phyloP scores from a whole-genome alignment of 1,139 yeast genomes.

The Candida neerlandica region DNA sequence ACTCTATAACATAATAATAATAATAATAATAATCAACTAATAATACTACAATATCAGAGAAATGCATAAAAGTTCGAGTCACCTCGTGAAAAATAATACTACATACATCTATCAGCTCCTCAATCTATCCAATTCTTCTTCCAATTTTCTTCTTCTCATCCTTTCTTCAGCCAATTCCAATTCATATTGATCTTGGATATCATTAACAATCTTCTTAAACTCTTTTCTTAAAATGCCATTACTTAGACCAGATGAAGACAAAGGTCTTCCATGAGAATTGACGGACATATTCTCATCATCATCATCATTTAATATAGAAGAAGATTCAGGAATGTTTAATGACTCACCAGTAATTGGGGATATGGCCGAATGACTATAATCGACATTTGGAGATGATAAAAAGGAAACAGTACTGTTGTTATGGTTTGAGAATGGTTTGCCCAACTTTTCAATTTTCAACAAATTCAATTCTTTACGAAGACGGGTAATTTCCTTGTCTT shows the following conservation, averaged over 20 bases:
- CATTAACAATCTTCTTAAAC: slow-evolving; percentile 67
- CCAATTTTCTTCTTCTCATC: slow-evolving; percentile 52
- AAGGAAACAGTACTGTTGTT: slow-evolving; percentile 8
- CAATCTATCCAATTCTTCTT: slow-evolving; percentile 30
- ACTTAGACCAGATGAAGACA: slow-evolving; percentile 25
- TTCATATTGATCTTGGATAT: slow-evolving; percentile 64
- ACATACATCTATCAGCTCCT: slow-evolving; percentile 1
- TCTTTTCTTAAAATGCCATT: slow-evolving; percentile 64
- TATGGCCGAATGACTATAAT: slow-evolving; percentile 10
- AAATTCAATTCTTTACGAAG: slow-evolving; percentile 51
- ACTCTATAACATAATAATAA: background rate
- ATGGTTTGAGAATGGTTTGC: slow-evolving; percentile 18
- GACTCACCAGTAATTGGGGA: slow-evolving; percentile 32
- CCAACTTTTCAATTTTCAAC: slow-evolving; percentile 53
- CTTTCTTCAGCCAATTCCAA: slow-evolving; percentile 60
- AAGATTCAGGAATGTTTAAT: slow-evolving; percentile 4
- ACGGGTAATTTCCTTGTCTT: slow-evolving; percentile 47
- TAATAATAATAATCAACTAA: too few species aligned
- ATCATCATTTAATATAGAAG: slow-evolving; percentile 7
- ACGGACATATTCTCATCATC: slow-evolving; percentile 9
- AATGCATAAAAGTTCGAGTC: background rate
- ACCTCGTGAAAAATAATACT: background rate
- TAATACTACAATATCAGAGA: background rate
- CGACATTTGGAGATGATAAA: slow-evolving; percentile 11
- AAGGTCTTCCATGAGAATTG: slow-evolving; percentile 19